Evolutionary conservation across 2,329 filamentous ascomycete genomes (phyloP).

Genomic region (Orbilia oligospora): DNA sequence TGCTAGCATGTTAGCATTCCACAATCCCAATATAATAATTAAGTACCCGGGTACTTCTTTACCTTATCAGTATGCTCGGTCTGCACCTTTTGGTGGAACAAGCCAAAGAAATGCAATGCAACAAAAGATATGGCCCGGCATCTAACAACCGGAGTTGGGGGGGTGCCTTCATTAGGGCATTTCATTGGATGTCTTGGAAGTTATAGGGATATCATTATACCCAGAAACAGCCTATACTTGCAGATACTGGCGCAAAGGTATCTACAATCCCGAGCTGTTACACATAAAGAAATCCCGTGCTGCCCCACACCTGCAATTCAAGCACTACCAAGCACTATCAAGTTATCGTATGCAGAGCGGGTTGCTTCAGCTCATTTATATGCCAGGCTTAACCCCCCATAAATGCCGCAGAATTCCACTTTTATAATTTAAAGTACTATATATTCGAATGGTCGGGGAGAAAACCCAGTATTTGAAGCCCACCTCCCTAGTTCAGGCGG

Average conservation of each 20-base stretch:
- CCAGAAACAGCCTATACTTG: slow-evolving; percentile 1
- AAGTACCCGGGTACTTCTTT: neutral
- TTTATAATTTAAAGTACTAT: neutral
- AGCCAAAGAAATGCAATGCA: slow-evolving; percentile 1
- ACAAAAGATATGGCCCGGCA: neutral
- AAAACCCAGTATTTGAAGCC: neutral
- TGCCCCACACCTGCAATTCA: slow-evolving; percentile 1
- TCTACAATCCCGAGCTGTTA: slow-evolving; percentile 18
- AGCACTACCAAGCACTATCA: neutral
- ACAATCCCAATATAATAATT: too few species aligned
- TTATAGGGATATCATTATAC: slow-evolving; percentile 3
- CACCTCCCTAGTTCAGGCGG: neutral
- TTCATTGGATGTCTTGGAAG: slow-evolving; percentile 1
- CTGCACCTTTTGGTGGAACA: neutral
- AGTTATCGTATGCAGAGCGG: neutral
- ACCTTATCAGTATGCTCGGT: neutral
- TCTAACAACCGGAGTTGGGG: neutral
- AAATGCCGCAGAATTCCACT: slow-evolving; percentile 7
- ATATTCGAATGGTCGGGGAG: neutral
- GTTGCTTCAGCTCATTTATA: neutral
- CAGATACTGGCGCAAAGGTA: neutral
- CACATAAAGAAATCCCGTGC: slow-evolving; percentile 12
- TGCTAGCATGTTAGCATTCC: neutral
- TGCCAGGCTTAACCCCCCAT: neutral
- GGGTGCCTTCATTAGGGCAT: neutral